Evolutionary conservation across 108 stramenopile species (phyloP).

Genomic region (Fragilariopsis cylindrus): DNA sequence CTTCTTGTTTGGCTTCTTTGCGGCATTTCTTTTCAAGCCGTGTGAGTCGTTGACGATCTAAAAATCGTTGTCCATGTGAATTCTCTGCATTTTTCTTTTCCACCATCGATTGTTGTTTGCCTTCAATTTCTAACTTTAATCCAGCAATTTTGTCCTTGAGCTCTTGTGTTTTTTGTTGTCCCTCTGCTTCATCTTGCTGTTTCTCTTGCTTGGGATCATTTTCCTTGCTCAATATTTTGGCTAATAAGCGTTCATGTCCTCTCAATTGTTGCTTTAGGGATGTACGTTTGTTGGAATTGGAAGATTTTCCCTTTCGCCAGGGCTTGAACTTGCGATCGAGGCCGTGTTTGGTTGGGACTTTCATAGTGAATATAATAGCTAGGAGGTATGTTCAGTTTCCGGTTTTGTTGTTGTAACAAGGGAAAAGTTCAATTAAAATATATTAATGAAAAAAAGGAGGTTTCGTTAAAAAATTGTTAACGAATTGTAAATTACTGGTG

Average conservation of each 20-base stretch:
- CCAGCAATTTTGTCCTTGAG: constrained; percentile 53
- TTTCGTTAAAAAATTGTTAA: no score
- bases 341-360: constrained; percentile 54
- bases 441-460: no score
- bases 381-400: no score
- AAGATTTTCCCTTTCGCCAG: constrained; percentile 73
- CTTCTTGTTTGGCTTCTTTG: constrained; percentile 37
- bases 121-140: constrained; percentile 34
- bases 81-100: constrained; percentile 70
- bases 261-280: constrained; percentile 72
- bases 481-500: no score
- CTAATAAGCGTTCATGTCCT: constrained; percentile 58
- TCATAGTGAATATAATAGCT: constrained; percentile 1
- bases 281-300: constrained; percentile 34
- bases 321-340: constrained; percentile 76
- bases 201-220: constrained; percentile 17
- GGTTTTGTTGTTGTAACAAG: no score
- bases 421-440: no score
- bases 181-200: constrained; percentile 17
- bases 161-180: constrained; percentile 38
- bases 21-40: constrained; percentile 55
- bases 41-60: constrained; percentile 79
- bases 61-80: constrained; percentile 81
- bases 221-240: constrained; percentile 38
- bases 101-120: constrained; percentile 28